Evolutionary conservation across 2,329 filamentous ascomycete genomes (phyloP).

Genomic region (Neurospora sp.): DNA sequence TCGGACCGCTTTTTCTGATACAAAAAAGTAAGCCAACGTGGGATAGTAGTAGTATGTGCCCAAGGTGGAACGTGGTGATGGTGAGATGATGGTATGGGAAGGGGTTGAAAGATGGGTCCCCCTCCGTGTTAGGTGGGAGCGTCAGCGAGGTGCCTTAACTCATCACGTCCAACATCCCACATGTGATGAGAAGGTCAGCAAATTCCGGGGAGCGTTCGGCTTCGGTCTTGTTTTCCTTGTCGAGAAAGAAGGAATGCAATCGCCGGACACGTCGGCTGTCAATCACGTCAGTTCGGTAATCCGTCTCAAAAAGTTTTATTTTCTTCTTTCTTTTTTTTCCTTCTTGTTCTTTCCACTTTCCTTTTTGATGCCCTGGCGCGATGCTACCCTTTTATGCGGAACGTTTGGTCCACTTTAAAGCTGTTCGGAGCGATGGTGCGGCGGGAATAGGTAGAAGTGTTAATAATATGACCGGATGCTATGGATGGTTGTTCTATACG

Average conservation of each 20-base stretch:
- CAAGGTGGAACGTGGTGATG: background rate
- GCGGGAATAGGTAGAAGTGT: background rate
- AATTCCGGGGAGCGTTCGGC: background rate
- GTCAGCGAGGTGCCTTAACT: background rate
- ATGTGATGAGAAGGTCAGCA: background rate
- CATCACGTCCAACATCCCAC: constrained; percentile 8
- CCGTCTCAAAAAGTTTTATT: background rate
- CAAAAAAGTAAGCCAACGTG: background rate
- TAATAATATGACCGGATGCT: background rate
- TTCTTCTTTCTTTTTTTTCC: background rate
- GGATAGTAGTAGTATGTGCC: background rate
- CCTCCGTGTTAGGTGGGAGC: background rate
- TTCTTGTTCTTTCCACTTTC: background rate
- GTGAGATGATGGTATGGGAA: background rate
- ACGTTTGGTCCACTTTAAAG: background rate
- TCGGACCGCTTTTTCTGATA: background rate
- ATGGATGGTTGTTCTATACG: background rate
- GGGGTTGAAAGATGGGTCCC: background rate
- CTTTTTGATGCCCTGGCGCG: background rate
- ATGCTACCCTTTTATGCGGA: background rate
- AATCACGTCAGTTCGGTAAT: background rate
- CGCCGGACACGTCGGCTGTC: background rate
- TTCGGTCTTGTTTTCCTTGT: background rate
- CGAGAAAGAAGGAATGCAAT: background rate
- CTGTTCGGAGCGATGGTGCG: background rate